Evolutionary conservation across 192 early-diverging fungal genomes (phyloP), one percentile per base, ranked within the genome.

Genomic region (Coemansia sp.): DNA sequence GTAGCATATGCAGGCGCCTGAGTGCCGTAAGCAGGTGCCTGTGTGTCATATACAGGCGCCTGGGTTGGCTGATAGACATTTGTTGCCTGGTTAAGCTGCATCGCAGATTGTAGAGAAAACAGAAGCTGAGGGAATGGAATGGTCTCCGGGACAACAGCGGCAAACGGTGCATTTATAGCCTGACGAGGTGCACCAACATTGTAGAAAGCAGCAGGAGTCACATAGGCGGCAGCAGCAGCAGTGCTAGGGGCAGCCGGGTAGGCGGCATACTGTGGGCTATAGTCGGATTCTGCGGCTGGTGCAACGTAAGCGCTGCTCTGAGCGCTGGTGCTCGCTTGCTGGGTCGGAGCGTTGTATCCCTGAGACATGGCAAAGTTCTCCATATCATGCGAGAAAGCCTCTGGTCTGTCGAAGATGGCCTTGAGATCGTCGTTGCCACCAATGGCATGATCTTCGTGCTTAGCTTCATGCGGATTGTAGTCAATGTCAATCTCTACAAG

Each of bases 51-150:
- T 4, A 33, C 51, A 14, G 51, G 51, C 4, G 27, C 33, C 17
- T 34, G 51, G n/a, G 21, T 55, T 4, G 53, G 14, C 22, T 21
- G 39, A 25, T 55, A 55, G 5, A 18, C 17, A 17, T 40, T 40
- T 3, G 38, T 22, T 9, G 53, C 53, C n/a, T 37, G 43, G 42
- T 44, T 33, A 61, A 56, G 22, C 50, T 54, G 43, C 49, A 63
- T 12, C 4, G 66, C 66, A 4, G 53, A 49, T 51, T 73, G 71
- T 22, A 73, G 53, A 39, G 65, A 63, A 61, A 63, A 56, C 9
- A 73, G 46, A 7, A 73, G 71, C 48, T 73, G 71, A 1, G 71
- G 66, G 9, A 73, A 44, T 18, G 64, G 71, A 23, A 73, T 55
- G 12, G 59, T 66, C 47, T 73, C 59, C 0, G 71, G 61, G 21